Percentiles rank a stretch among this genome's conserved stretches.
These are phyloP conservation scores for Cornus kousa DNA, from an alignment of 148 eudicot genomes.

Conservation along the genomic window DNA sequence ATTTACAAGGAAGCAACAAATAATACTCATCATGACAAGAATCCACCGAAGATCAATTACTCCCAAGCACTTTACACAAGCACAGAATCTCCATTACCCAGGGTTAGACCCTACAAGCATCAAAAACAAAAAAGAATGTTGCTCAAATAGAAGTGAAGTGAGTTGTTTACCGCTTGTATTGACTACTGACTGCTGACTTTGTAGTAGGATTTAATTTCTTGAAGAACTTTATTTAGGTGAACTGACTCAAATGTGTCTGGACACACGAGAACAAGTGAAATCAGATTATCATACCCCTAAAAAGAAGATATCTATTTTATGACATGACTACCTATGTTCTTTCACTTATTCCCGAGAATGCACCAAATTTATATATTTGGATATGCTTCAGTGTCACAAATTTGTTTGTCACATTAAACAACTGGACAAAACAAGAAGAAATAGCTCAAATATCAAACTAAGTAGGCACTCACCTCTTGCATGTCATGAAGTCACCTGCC, in stretches of 20 bases:
- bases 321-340: background rate
- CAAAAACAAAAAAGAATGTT: background rate
- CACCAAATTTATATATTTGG: background rate
- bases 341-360: background rate
- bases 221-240: background rate
- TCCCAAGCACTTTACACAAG: constrained; percentile 19
- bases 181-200: background rate
- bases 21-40: constrained; percentile 15
- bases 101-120: background rate
- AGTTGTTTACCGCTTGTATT: background rate
- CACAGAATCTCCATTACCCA: constrained; percentile 13
- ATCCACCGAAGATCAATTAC: constrained; percentile 13
- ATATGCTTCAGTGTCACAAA: background rate
- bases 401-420: background rate
- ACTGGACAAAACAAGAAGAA: background rate
- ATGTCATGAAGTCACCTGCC: constrained; percentile 45
- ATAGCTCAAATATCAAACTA: background rate
- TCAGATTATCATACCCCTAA: background rate
- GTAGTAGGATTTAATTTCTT: background rate
- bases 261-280: background rate
- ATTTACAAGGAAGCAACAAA: constrained; percentile 30
- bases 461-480: constrained; percentile 28
- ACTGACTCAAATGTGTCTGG: background rate
- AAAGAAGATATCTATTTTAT: background rate
- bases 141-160: background rate